Evolutionary conservation across 2,329 filamentous ascomycete genomes (phyloP), one percentile per base, ranked within the genome.

Genomic region (Fusarium sp.): DNA sequence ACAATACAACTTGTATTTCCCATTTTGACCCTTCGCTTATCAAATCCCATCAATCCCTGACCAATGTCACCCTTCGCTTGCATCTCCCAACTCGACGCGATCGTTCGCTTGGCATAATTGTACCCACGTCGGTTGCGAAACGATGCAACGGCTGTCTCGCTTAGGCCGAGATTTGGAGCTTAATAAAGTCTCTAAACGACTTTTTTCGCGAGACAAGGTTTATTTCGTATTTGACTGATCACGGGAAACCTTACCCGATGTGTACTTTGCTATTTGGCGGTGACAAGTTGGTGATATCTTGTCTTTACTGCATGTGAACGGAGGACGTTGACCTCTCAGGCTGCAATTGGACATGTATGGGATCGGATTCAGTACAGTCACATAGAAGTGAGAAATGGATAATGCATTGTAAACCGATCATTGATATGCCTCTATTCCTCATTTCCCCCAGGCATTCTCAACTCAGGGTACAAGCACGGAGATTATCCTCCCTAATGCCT

Each of bases 111-210:
- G 56, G 51, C 51, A 20, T 41, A 65, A 30, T 13, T n/a, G n/a
- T n/a, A 37, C 17, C 35, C 59, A 60, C 66, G 59, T 74, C 72
- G 72, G 68, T 52, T 74, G 22, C 72, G 62, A 74, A 73, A 69
- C 72, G 70, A 69, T 68, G 63, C 51, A 66, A 71, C 67, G 48
- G 43, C 40, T 24, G 44, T 28, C 14, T 68, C 68, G 70, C 68
- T 60, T 73, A 62, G 49, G n/a, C 60, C 47, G 24, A 50, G 28
- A 6, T 43, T 55, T 45, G 49, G 14, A 28, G 35, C 50, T 41
- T 62, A 55, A 62, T 62, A 55, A 62, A 62, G 40, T 30, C 40
- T 62, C 33, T 35, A 54, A 14, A n/a, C 11, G 9, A 28, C 24
- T 20, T 13, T 52, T 50, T 64, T 63, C 39, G 20, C 39, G 20